A percentile compares a stretch with the other conserved stretches of the same genome.
These are phyloP conservation scores for Coleophoma crateriformis DNA, from an alignment of 2,329 filamentous ascomycete genomes.

Conservation along the genomic window DNA sequence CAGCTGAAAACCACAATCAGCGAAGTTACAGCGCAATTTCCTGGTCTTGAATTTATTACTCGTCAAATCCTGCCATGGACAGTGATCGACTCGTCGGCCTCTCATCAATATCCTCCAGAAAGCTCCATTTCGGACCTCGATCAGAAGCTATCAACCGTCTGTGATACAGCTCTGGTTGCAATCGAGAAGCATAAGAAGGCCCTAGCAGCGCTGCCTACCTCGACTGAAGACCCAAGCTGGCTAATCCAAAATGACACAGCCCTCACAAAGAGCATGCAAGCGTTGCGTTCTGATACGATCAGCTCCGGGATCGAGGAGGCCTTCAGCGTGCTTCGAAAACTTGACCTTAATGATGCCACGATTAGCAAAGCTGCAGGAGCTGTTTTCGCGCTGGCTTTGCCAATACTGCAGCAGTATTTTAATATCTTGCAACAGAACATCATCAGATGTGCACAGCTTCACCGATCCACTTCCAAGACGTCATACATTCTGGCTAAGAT, in stretches of 20 bases:
- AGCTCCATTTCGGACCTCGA: conserved; percentile 40
- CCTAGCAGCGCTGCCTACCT: conserved; percentile 46
- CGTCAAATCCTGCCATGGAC: conserved; percentile 64
- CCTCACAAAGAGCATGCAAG: conserved; percentile 18
- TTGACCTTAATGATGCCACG: conserved; percentile 36
- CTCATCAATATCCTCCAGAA: conserved; percentile 3
- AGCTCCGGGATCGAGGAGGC: conserved; percentile 33
- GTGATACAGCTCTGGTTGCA: conserved; percentile 72
- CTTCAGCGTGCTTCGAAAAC: conserved; percentile 36
- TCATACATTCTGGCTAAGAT: conserved; percentile 69
- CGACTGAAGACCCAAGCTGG: conserved; percentile 59
- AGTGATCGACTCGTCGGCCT: conserved; percentile 17
- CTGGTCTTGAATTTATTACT: conserved; percentile 59
- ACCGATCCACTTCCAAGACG: conserved; percentile 67
- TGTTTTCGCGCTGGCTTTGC: conserved; percentile 55
- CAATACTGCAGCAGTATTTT: conserved; percentile 71
- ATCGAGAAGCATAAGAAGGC: conserved; percentile 65
- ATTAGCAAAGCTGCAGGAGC: conserved; percentile 43
- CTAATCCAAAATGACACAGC: conserved; percentile 36
- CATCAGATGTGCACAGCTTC: conserved; percentile 53
- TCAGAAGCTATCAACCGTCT: conserved; percentile 53
- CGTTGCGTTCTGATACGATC: conserved; percentile 19
- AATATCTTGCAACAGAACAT: conserved; percentile 54
- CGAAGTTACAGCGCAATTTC: conserved; percentile 37
- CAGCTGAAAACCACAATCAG: conserved; percentile 28